Conservation (phyloP, 805 yeast species). For the Vanderwaltozyma verrucispora region DNA sequence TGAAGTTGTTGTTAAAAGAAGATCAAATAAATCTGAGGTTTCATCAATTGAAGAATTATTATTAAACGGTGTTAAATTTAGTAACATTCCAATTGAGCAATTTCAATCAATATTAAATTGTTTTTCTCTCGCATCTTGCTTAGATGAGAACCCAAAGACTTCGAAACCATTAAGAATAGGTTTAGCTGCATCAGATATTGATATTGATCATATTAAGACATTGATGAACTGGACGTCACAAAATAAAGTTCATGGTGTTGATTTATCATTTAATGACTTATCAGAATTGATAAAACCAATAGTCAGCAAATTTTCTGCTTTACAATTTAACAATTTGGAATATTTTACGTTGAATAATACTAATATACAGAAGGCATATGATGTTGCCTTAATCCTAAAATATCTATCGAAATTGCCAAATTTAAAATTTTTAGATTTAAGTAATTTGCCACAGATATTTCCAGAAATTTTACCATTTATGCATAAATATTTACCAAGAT, state of each 20-base stretch:
- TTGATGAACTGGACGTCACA: conserved; percentile 49
- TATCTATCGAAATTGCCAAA: conserved; percentile 43
- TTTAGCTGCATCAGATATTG: conserved; percentile 62
- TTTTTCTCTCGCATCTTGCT: conserved; percentile 35
- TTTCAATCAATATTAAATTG: conserved; percentile 46
- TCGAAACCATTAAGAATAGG: conserved; percentile 42
- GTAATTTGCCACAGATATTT: conserved; percentile 57
- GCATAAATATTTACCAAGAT: conserved; percentile 56
- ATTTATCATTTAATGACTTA: conserved; percentile 74
- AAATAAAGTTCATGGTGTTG: conserved; percentile 47
- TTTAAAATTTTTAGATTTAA: conserved; percentile 64
- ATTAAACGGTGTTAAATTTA: conserved; percentile 66
- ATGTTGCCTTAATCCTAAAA: conserved; percentile 39
- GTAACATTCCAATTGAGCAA: conserved; percentile 34
- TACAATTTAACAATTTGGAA: conserved; percentile 22
- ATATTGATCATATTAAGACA: conserved; percentile 45
- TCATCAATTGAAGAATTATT: conserved; percentile 54
- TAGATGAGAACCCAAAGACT: no score
- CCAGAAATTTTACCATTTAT: conserved; percentile 50
- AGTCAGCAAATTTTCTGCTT: conserved; percentile 14
- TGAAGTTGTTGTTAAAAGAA: conserved; percentile 52
- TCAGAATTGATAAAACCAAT: conserved; percentile 22
- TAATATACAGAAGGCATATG: conserved; percentile 42
- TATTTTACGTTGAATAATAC: conserved; percentile 60
- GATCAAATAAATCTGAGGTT: conserved; percentile 23